Base-by-base conservation (phyloP, 2,329 filamentous ascomycete species). In the Bipolaris zeicola region DNA sequence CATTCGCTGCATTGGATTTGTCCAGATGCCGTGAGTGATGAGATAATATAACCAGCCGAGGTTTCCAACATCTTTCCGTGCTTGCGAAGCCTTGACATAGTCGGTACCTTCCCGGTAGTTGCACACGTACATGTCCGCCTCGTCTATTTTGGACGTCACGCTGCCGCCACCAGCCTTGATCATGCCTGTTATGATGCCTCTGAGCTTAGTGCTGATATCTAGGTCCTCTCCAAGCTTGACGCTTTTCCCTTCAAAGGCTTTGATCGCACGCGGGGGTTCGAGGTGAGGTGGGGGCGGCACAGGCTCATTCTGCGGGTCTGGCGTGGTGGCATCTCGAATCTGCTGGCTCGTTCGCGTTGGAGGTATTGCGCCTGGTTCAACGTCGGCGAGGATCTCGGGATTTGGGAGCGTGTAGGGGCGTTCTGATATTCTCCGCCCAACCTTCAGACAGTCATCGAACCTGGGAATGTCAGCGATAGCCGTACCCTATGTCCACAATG, bases 391-490 rank as follows among this genome's bases (percentile, higher is more conserved):
- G 33, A 96, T 90, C 63, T 96, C 91, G 1, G 95, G 90, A 63
- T 98, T 83, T 1, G 95, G 95, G 1, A 98, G 82, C 18, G 86
- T 79, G 71, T 99, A 99, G 0, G 95, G 95, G 6, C 82, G 80
- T 74, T 99, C 95, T 65, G 91, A 89, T 65, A 99, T 97, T 57
- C 91, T 87, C 76, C 92, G 93, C 47, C 94, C 93, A 26, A 99
- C 85, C 76, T 91, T 95, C 65, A 99, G 85, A 77, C 95, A 99
- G 73, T 97, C 94, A 67, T 98, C 94, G 71, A 99, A 97, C 92
- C 90, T 93, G 28, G 2, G 22, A 54, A 74, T 24, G 28, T 67
- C 57, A 66, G 58, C 33, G 20, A 24, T 20, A 22, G 8, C 14
- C 14, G 4, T 38, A 16, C 10, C 7, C 14, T 44, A 41, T 2